Percentiles rank a stretch among this genome's conserved stretches.
phyloP scores from a whole-genome alignment of 2,329 filamentous ascomycete species.

The Aspergillus viridinutans region DNA sequence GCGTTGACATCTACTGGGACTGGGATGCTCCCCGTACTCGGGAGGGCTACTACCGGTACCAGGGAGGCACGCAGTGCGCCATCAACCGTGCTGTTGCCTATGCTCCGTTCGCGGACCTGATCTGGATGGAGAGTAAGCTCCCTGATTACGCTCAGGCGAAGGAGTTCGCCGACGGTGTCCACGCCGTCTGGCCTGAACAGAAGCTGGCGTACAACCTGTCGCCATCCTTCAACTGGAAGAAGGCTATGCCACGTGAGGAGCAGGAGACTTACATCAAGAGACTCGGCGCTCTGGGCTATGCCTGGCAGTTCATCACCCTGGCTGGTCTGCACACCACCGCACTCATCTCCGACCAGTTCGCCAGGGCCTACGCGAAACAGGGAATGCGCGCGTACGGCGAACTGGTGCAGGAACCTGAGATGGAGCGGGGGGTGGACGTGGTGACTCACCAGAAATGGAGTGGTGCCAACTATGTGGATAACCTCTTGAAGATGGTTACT shows the following conservation, averaged over 20 bases:
- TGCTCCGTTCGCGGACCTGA: constrained; percentile 87
- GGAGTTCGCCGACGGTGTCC: constrained; percentile 90
- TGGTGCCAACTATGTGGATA: constrained; percentile 90
- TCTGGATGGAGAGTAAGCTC: constrained; percentile 99
- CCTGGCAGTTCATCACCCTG: constrained; percentile 99
- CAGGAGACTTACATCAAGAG: constrained; percentile 97
- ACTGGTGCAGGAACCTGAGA: constrained; percentile 96
- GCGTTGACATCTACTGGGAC: constrained; percentile 82
- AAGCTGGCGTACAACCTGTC: constrained; percentile 98
- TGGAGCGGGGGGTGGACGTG: constrained; percentile 83
- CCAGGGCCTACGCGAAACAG: constrained; percentile 70
- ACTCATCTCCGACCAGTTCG: constrained; percentile 85
- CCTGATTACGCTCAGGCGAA: constrained; percentile 87
- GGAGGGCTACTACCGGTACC: constrained; percentile 91
- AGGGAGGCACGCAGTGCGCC: constrained; percentile 86
- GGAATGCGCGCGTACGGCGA: constrained; percentile 98
- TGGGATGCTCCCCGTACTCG: constrained; percentile 92
- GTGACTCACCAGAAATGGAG: constrained; percentile 99
- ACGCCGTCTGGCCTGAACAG: constrained; percentile 91
- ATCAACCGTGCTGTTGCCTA: constrained; percentile 88
- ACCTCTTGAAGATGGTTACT: constrained; percentile 93
- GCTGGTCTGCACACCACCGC: constrained; percentile 94
- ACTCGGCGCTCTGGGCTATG: constrained; percentile 83
- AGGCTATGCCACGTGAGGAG: constrained; percentile 83
- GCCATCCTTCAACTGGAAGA: constrained; percentile 99